A percentile compares a stretch with the other conserved stretches of the same genome.
Evolutionary conservation across 1,284 basidiomycete genomes (phyloP).

Genomic region (Cutaneotrichosporon cavernicola): DNA sequence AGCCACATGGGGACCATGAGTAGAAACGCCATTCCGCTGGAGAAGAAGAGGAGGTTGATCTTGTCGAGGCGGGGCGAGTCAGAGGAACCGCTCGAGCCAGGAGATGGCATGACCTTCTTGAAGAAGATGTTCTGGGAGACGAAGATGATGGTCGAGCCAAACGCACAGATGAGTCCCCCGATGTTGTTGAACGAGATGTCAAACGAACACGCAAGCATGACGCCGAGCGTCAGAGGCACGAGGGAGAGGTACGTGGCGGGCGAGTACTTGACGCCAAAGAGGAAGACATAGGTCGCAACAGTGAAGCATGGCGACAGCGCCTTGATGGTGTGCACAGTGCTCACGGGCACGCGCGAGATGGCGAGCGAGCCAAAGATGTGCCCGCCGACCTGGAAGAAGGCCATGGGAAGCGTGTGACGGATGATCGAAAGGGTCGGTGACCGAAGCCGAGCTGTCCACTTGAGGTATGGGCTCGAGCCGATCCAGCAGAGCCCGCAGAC

Average conservation of each 20-base stretch:
- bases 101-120: constrained; percentile 91
- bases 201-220: constrained; percentile 96
- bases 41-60: constrained; percentile 93
- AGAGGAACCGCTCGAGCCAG: constrained; percentile 49
- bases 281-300: constrained; percentile 84
- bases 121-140: constrained; percentile 99
- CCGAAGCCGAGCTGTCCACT: constrained; percentile 59
- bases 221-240: constrained; percentile 89
- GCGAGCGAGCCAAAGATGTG: constrained; percentile 97
- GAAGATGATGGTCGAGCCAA: constrained; percentile 92
- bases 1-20: constrained; percentile 94
- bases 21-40: constrained; percentile 87
- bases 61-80: constrained; percentile 76
- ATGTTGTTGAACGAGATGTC: constrained; percentile 82
- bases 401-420: constrained; percentile 81
- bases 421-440: constrained; percentile 71
- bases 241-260: constrained; percentile 88
- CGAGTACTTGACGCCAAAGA: constrained; percentile 92
- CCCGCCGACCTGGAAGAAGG: constrained; percentile 85
- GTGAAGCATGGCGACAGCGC: constrained; percentile 96
- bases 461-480: constrained; percentile 68
- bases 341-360: constrained; percentile 91
- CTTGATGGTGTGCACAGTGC: constrained; percentile 99
- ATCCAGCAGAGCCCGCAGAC: constrained; percentile 81
- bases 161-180: constrained; percentile 80